A percentile compares a stretch with the other conserved stretches of the same genome.
Evolutionary conservation across 192 early-diverging fungal species (phyloP).

Genomic region (Coemansia sp.): DNA sequence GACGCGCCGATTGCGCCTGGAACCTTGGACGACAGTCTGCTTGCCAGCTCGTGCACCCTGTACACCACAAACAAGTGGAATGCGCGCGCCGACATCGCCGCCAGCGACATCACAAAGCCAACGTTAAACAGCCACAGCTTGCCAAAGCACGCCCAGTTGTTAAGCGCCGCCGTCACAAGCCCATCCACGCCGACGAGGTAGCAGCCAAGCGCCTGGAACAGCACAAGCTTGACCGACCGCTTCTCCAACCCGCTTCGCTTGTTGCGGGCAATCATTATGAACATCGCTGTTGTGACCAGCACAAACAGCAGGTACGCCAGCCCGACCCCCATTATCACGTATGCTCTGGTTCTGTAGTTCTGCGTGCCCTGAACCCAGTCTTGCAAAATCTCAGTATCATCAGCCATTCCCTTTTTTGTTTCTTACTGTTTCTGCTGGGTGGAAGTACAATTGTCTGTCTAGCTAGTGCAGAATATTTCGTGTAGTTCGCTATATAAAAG

Average conservation of each 20-base stretch:
- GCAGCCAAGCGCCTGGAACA: conserved; percentile 28
- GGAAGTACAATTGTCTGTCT: no score
- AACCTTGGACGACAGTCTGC: conserved; percentile 5
- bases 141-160: conserved; percentile 40
- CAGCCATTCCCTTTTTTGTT: background rate
- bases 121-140: conserved; percentile 44
- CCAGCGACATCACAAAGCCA: conserved; percentile 29
- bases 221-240: conserved; percentile 22
- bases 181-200: conserved; percentile 26
- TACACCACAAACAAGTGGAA: conserved; percentile 35
- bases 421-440: background rate
- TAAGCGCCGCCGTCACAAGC: conserved; percentile 24
- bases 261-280: conserved; percentile 21
- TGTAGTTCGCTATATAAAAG: no score
- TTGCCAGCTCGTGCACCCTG: conserved; percentile 26
- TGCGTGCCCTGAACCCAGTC: conserved; percentile 26
- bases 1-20: background rate
- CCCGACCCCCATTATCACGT: conserved; percentile 5
- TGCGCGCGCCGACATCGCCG: conserved; percentile 37
- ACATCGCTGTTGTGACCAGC: conserved; percentile 16
- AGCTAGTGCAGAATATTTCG: no score
- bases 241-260: conserved; percentile 38
- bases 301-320: conserved; percentile 28
- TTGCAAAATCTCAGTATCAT: conserved; percentile 9
- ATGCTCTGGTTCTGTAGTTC: conserved; percentile 26